Base-by-base conservation (phyloP, 768 basidiomycete genomes). In the Suillus brevipes region DNA sequence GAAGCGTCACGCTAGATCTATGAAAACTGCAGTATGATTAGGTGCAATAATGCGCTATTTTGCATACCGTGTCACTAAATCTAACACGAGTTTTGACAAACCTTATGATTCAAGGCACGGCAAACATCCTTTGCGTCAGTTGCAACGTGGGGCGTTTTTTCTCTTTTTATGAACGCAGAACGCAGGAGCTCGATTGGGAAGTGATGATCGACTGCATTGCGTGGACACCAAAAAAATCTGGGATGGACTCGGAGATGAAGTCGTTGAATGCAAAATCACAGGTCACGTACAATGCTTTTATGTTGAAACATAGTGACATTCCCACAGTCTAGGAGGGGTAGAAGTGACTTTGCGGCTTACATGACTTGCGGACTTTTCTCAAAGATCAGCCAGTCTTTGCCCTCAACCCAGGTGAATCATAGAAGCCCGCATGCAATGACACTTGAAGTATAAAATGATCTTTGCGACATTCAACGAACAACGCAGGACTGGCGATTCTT, bases 381-480 rank as follows among this genome's bases (percentile, higher is more conserved):
- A n/a, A n/a, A n/a, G n/a, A n/a, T n/a, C n/a, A n/a, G n/a, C n/a
- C n/a, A n/a, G n/a, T n/a, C n/a, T n/a, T n/a, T n/a, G n/a, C n/a
- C n/a, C n/a, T n/a, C 81, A 25, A 87, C 71, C 92, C 92, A 93
- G 65, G 52, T 69, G 62, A 25, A 31, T n/a, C n/a, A n/a, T 43
- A 43, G 64, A 50, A 90, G 53, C 10, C 58, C 56, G 25, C 61
- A 56, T 4, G 36, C 62, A 36, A 28, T 52, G 37, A 38, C 59
- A 16, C 8, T 45, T 62, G 62, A 64, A 34, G 66, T 60, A 58
- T 65, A 66, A 66, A 65, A 25, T 65, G 34, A 36, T 45, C 36
- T n/a, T 65, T 56, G 42, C 58, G 23, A 64, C 73, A 73, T 49
- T 69, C 68, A 36, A 71, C 49, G 70, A 74, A 68, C 66, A 73